Conservation (phyloP, 192 early-diverging fungal genomes). For the Fimicolochytrium jonesii region DNA sequence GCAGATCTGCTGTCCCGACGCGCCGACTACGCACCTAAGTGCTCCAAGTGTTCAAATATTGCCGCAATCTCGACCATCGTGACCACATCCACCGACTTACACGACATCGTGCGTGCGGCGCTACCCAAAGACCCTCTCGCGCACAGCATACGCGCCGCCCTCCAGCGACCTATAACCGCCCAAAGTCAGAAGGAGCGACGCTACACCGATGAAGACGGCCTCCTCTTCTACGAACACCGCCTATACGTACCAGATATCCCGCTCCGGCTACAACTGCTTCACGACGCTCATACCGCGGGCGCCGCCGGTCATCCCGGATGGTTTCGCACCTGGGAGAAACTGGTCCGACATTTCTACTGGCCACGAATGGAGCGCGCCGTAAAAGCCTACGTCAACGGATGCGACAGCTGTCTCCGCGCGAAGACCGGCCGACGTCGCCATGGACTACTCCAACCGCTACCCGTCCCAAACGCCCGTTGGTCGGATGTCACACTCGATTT, state of each 20-base stretch:
- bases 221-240: no score
- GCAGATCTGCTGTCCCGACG: constrained; percentile 25
- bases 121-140: no score
- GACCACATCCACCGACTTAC: no score
- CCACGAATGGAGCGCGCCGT: background rate
- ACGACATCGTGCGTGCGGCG: no score
- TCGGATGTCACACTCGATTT: background rate
- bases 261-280: no score
- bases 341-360: background rate
- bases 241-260: no score
- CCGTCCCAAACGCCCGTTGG: background rate
- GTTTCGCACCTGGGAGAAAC: background rate
- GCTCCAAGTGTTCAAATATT: background rate
- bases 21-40: constrained; percentile 3
- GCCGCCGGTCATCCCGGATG: background rate
- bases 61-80: no score
- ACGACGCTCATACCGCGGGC: no score
- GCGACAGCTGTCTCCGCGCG: background rate
- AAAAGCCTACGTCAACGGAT: background rate
- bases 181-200: no score
- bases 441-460: background rate
- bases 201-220: no score
- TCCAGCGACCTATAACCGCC: no score
- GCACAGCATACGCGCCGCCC: no score
- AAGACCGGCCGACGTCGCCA: background rate